Evolutionary conservation across 2,329 filamentous ascomycete species (phyloP), one percentile per base, ranked within the genome.

Genomic region (Exophiala alcalophila): DNA sequence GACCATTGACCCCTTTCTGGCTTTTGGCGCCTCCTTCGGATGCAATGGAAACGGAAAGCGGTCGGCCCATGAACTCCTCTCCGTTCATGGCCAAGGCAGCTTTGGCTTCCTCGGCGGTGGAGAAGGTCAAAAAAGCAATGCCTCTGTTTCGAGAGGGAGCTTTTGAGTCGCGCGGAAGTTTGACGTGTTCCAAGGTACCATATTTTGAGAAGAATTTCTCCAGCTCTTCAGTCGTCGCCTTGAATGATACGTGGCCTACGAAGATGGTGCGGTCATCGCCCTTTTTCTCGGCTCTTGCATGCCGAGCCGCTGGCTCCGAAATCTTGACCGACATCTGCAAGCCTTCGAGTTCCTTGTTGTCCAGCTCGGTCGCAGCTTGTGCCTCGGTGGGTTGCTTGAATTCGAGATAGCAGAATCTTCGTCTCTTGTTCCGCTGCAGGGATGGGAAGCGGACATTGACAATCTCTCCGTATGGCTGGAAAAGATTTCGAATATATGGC

Each of bases 321-420:
- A 94, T 86, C 65, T 89, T 89, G 6, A 80, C 85, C 27, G 82
- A 66, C 1, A 98, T 73, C 53, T 76, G 81, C 54, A 82, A 81
- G 16, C 83, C 84, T 0, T 94, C 65, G 15, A 81, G 62, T 43
- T 75, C 81, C 26, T 46, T 45, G 18, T 84, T 84, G 58, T 96
- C 76, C 34, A 95, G 76, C 45, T 78, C 68, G 1, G 82, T 83
- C 1, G 90, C 90, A 34, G 77, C 79, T 26, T 79, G 73, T 1
- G 89, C 86, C 38, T 78, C 77, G n/a, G 74, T 73, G 2, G 76
- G 65, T 21, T 80, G 79, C 33, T 81, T 76, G 61, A 96, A 96
- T n/a, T 94, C 87, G 5, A 96, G 75, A 63, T 98, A 98, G 69
- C 90, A 96, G 68, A 98, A 98, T 16, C 92, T 84, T 21, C 92